Evolutionary conservation across 2,329 filamentous ascomycete genomes (phyloP), one percentile per base, ranked within the genome.

Genomic region (Penicillium vulpinum): DNA sequence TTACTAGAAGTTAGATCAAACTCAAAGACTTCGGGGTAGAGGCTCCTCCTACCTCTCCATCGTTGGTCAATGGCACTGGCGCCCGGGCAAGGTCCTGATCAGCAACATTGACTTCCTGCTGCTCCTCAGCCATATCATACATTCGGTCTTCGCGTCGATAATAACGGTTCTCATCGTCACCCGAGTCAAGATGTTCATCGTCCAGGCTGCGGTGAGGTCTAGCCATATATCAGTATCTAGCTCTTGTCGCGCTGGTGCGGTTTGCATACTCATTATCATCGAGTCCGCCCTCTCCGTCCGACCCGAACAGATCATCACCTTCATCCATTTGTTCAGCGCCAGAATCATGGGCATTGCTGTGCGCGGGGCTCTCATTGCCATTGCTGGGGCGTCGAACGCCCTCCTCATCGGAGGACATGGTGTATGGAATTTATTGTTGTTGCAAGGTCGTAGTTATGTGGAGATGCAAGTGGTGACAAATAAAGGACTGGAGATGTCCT

Each of bases 171-270:
- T 83, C 78, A 62, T 88, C 85, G 64, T 88, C 85, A 41, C 83
- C 85, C 11, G 85, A 87, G 67, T 87, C 85, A 38, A 88, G 78
- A 51, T 86, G 83, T 59, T 82, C 80, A 66, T 87, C 85, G 56
- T 87, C 83, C 13, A 87, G 75, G 60, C 76, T 78, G 57, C 82
- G 80, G 56, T 73, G 38, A 11, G 65, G 29, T 64, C 75, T 77
- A 46, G 16, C 43, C 36, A 24, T 38, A 29, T 38, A 16, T 29
- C 18, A 46, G 18, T 39, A 22, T 55, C 16, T 15, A 22, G 18
- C 44, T 29, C 21, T 29, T 41, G 41, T 24, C 65, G 48, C 29
- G 29, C 36, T 39, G 16, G 35, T 35, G 11, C 10, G 28, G 21
- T 26, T 18, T 35, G 26, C 48, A 55, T 69, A 77, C 75, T 73